A percentile compares a stretch with the other conserved stretches of the same genome.
These are phyloP conservation scores for Trypanosoma brucei DNA, from an alignment of 208 protist genomes.

Conservation along the genomic window DNA sequence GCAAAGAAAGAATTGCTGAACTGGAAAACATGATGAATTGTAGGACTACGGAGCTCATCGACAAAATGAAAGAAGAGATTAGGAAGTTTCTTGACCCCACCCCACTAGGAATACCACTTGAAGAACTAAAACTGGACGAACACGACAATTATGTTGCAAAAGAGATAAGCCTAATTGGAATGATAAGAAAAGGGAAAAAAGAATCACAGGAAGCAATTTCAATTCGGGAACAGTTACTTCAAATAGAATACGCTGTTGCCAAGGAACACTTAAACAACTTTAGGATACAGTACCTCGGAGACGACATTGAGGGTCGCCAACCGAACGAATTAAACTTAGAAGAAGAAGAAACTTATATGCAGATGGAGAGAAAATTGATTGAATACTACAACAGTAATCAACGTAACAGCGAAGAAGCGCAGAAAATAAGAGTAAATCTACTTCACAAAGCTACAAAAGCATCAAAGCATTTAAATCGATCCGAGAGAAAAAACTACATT, in stretches of 20 bases:
- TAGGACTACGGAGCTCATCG: conserved; percentile 42
- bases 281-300: conserved; percentile 34
- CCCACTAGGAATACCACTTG: conserved; percentile 54
- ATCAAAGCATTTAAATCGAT: background rate
- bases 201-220: conserved; percentile 20
- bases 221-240: conserved; percentile 28
- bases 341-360: conserved; percentile 36
- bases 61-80: conserved; percentile 20
- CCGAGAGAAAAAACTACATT: background rate
- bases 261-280: conserved; percentile 34
- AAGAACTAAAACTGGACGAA: conserved; percentile 5
- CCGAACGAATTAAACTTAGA: conserved; percentile 36
- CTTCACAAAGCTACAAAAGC: background rate
- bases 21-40: conserved; percentile 56
- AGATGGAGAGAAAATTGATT: conserved; percentile 25
- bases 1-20: conserved; percentile 22
- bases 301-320: conserved; percentile 33
- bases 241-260: conserved; percentile 33
- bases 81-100: conserved; percentile 42
- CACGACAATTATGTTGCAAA: background rate
- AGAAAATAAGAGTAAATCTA: conserved; percentile 7
- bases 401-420: conserved; percentile 26
- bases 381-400: background rate
- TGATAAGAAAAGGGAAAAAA: conserved; percentile 14
- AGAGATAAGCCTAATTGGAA: background rate